These are phyloP conservation scores for Sergeia podlipaevii DNA, from an alignment of 208 protist species.

Conservation along the genomic window DNA sequence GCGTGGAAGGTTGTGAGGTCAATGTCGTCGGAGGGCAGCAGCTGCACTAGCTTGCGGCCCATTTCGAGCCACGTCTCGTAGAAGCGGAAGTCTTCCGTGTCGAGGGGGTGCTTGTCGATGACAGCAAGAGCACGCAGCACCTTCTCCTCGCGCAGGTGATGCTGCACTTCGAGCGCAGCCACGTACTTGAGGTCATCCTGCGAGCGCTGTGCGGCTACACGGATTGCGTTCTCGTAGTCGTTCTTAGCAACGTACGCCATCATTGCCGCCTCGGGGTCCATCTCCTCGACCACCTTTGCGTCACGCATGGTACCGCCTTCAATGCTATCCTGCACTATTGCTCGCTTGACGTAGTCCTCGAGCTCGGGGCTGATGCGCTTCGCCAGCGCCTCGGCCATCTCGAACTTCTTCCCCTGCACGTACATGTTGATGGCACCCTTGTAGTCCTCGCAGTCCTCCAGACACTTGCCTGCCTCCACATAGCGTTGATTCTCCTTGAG, in stretches of 20 bases:
- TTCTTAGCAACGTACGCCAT: constrained; percentile 84
- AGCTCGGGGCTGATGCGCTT: constrained; percentile 83
- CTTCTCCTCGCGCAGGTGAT: constrained; percentile 56
- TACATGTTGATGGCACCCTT: constrained; percentile 94
- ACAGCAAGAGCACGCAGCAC: constrained; percentile 54
- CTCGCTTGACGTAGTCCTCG: constrained; percentile 86
- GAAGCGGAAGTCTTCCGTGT: constrained; percentile 89
- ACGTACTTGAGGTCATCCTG: constrained; percentile 69
- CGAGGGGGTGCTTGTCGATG: constrained; percentile 48
- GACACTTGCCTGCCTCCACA: constrained; percentile 86
- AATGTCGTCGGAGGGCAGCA: constrained; percentile 35
- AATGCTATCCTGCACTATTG: constrained; percentile 88
- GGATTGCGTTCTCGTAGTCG: constrained; percentile 80
- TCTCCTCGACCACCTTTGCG: constrained; percentile 83
- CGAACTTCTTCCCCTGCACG: constrained; percentile 90
- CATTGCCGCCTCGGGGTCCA: constrained; percentile 86
- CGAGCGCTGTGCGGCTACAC: constrained; percentile 63
- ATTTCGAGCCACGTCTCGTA: constrained; percentile 78
- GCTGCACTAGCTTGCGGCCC: constrained; percentile 45
- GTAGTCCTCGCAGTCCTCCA: constrained; percentile 92
- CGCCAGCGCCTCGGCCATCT: constrained; percentile 86
- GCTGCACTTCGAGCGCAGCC: constrained; percentile 73
- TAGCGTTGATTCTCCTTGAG: constrained; percentile 79
- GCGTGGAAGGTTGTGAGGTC: constrained; percentile 59
- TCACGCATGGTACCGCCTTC: constrained; percentile 68